Evolutionary conservation across 2,329 filamentous ascomycete species (phyloP).

Genomic region (Chaetomiaceae sp.): DNA sequence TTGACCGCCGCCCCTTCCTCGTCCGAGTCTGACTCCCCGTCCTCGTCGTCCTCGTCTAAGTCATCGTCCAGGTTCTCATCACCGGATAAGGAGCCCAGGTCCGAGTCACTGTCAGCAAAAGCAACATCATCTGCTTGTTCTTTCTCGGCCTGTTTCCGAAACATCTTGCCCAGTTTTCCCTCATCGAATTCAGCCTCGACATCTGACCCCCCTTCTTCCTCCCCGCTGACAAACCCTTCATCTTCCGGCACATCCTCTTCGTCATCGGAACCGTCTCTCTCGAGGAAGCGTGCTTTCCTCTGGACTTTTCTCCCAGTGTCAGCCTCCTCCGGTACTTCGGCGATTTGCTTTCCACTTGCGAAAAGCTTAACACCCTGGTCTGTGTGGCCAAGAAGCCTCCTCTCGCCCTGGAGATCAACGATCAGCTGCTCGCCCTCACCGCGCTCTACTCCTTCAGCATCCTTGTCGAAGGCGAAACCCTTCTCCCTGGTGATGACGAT

Average conservation of each 20-base stretch:
- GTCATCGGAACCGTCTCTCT: conserved; percentile 55
- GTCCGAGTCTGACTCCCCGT: conserved; percentile 51
- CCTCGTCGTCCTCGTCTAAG: conserved; percentile 50
- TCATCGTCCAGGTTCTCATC: conserved; percentile 46
- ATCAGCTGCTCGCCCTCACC: conserved; percentile 97
- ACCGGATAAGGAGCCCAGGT: conserved; percentile 79
- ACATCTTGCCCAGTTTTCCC: conserved; percentile 57
- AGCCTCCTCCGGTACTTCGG: conserved; percentile 52
- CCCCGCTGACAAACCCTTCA: conserved; percentile 53
- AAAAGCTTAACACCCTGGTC: conserved; percentile 84
- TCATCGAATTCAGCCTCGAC: conserved; percentile 56
- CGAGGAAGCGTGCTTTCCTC: conserved; percentile 54
- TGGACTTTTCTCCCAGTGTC: conserved; percentile 59
- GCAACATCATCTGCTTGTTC: conserved; percentile 66
- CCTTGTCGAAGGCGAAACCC: conserved; percentile 69
- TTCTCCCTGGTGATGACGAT: conserved; percentile 78
- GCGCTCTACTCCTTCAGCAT: conserved; percentile 64
- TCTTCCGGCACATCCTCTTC: conserved; percentile 53
- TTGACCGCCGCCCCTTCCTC: conserved; percentile 70
- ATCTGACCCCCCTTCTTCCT: conserved; percentile 49
- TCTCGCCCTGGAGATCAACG: conserved; percentile 78
- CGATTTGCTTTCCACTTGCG: conserved; percentile 67
- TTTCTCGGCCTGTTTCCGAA: conserved; percentile 49
- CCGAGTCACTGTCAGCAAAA: conserved; percentile 96
- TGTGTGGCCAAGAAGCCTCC: conserved; percentile 75